Evolutionary conservation across 2,329 filamentous ascomycete species (phyloP), one percentile per base, ranked within the genome.

Genomic region (Cercospora zeae-maydis): DNA sequence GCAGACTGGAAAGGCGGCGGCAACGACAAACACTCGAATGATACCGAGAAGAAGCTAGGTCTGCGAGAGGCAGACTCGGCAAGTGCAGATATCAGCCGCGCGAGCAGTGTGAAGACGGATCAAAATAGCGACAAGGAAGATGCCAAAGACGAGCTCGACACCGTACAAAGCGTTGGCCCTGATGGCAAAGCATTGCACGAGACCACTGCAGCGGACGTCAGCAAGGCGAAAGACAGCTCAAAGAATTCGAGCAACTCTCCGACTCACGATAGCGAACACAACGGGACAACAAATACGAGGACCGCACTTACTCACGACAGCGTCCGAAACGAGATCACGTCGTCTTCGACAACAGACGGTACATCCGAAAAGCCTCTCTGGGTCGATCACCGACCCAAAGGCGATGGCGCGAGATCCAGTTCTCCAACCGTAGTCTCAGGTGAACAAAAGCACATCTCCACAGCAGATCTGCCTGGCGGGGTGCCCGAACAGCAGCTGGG

Each of bases 1-100:
- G 86, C 91, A 0, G 86, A 96, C 72, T 96, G 92, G 92, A 86
- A 87, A 63, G 89, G 89, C 1, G 89, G 89, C 1, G 80, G 74
- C 0, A 78, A 82, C 47, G 71, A 73, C 27, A 53, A 66, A 8
- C 55, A 65, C 37, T 65, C 63, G 8, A 65, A 70, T 11, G 68
- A 72, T 39, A 63, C 81, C 11, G 81, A 84, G 64, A 90, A 87
- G 72, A 84, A 86, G 53, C 78, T 96, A 1, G 92, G 92, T 0
- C 72, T 95, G 55, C 79, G 89, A 30, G 83, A 82, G 4, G 83
- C 86, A 63, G 88, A 84, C 6, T 84, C 88, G 0, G 83, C 82
- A 0, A 92, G 88, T 67, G 84, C 82, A 1, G 82, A 86, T 59
- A 81, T 92, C 14, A 93, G 90, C 73, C 84, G 86, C 66, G 89